These are phyloP conservation scores for Metarhizium anisopliae DNA, from an alignment of 2,329 filamentous ascomycete genomes.

Conservation along the genomic window DNA sequence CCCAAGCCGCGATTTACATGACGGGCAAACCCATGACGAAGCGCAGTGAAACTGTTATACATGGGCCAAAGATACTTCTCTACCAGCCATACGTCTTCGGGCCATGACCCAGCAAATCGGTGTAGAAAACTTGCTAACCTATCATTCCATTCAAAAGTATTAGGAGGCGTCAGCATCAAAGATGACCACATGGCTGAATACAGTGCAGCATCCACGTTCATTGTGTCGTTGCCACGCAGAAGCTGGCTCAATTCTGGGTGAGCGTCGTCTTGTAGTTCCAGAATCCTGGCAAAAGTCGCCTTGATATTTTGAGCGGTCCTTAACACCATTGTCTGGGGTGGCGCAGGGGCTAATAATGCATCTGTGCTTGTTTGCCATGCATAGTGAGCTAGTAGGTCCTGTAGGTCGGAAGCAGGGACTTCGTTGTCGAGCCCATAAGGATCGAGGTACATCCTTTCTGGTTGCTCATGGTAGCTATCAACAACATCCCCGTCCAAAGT, in stretches of 20 bases:
- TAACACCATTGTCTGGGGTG: constrained; percentile 58
- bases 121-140: constrained; percentile 55
- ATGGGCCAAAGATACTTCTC: constrained; percentile 57
- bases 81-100: constrained; percentile 64
- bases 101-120: constrained; percentile 26
- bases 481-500: no score
- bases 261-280: constrained; percentile 18
- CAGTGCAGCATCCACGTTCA: constrained; percentile 48
- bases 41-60: constrained; percentile 34
- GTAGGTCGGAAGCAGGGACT: no score
- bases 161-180: constrained; percentile 43
- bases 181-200: constrained; percentile 70
- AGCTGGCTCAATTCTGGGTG: constrained; percentile 23
- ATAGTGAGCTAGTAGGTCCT: no score
- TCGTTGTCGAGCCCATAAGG: no score
- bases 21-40: constrained; percentile 17
- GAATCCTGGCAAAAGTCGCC: constrained; percentile 43
- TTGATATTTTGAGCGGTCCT: constrained; percentile 71
- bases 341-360: constrained; percentile 54
- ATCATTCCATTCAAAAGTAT: constrained; percentile 45
- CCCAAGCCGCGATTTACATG: constrained; percentile 17
- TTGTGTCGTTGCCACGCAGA: constrained; percentile 22
- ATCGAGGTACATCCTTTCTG: no score
- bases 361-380: constrained; percentile 30
- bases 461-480: no score